Evolutionary conservation across 1,284 basidiomycete species (phyloP).

Genomic region (Ceratobasidium papillatum): DNA sequence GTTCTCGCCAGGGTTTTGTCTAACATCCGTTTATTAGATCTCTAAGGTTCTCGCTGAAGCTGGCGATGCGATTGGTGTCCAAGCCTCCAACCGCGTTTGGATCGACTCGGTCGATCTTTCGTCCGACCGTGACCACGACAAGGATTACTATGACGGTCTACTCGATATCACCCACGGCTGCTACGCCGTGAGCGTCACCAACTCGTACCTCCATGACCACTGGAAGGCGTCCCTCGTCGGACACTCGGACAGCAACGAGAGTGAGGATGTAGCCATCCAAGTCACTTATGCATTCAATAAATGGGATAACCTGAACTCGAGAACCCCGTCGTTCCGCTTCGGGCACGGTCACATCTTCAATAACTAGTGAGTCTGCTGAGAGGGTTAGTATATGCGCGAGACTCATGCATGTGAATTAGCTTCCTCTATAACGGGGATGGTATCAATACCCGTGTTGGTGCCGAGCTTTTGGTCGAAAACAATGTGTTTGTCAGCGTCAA

Average conservation of each 20-base stretch:
- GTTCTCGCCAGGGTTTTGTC: no score
- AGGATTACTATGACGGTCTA: no score
- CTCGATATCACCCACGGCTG: no score
- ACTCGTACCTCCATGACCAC: no score
- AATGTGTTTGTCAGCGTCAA: slow-evolving; percentile 55
- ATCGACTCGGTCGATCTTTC: slow-evolving; percentile 57
- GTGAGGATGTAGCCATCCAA: slow-evolving; percentile 31
- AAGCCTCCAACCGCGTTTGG: slow-evolving; percentile 58
- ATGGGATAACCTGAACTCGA: slow-evolving; percentile 48
- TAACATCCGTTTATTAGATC: slow-evolving; percentile 50
- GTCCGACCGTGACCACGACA: no score
- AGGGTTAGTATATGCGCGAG: no score
- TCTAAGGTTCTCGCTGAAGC: slow-evolving; percentile 58
- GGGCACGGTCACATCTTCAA: slow-evolving; percentile 44
- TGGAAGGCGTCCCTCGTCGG: slow-evolving; percentile 40
- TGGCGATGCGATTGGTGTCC: slow-evolving; percentile 59
- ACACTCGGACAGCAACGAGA: slow-evolving; percentile 35
- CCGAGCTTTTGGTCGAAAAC: slow-evolving; percentile 54
- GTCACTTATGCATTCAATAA: slow-evolving; percentile 42
- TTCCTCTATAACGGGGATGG: no score
- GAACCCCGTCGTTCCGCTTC: slow-evolving; percentile 51
- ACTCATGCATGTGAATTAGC: no score
- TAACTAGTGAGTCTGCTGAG: background rate
- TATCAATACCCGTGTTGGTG: slow-evolving; percentile 24
- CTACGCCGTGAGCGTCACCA: slow-evolving; percentile 50